Conservation (phyloP, 139 green algal genomes). For the Coelastrella sp. region DNA sequence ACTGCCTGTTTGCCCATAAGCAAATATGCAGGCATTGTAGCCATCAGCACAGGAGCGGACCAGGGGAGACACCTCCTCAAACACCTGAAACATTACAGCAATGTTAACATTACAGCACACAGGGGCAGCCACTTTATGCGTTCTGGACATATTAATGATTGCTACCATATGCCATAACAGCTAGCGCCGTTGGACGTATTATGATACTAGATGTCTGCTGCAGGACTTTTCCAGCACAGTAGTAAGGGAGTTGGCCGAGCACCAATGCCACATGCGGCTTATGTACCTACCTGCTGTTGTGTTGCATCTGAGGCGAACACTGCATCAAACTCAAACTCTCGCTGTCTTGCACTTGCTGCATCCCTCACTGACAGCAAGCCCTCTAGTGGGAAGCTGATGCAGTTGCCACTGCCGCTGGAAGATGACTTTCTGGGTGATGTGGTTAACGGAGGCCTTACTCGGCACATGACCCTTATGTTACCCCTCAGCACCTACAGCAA, state of each 20-base stretch:
- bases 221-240: too few species aligned
- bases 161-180: too few species aligned
- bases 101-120: too few species aligned
- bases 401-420: conserved; percentile 56
- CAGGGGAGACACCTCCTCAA: conserved; percentile 69
- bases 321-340: conserved; percentile 80
- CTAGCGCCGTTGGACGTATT: too few species aligned
- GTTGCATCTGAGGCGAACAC: conserved; percentile 56
- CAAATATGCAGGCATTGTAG: conserved; percentile 74
- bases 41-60: conserved; percentile 66
- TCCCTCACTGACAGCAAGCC: conserved; percentile 68
- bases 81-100: conserved; percentile 45
- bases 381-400: conserved; percentile 64
- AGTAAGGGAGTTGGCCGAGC: too few species aligned
- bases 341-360: conserved; percentile 69
- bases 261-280: too few species aligned
- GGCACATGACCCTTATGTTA: conserved; percentile 82
- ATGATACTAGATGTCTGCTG: too few species aligned
- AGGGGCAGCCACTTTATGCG: too few species aligned
- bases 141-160: too few species aligned
- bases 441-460: conserved; percentile 57
- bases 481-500: conserved; percentile 66
- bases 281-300: conserved; percentile 50
- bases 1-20: conserved; percentile 83
- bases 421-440: neutral